Percentiles rank a stretch among this genome's conserved stretches.
Evolutionary conservation across 495 filamentous ascomycete species (phyloP).

Genomic region (Aspergillus cristatus): DNA sequence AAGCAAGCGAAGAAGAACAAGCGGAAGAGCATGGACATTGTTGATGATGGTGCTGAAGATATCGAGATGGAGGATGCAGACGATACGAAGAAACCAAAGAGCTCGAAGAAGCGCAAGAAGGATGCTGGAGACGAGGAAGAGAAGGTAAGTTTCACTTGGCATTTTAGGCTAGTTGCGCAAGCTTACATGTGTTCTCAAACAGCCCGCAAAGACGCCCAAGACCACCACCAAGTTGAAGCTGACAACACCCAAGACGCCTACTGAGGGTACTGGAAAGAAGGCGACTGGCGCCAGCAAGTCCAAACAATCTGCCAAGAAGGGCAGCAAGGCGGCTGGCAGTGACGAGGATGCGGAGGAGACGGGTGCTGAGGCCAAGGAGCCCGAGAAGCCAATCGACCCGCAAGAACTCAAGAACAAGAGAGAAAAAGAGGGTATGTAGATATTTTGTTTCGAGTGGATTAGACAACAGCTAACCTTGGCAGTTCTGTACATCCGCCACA

Average conservation of each 20-base stretch:
- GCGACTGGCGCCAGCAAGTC: slow-evolving; percentile 49
- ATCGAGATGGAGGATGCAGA: slow-evolving; percentile 67
- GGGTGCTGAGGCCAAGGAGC: slow-evolving; percentile 35
- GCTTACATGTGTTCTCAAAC: neutral
- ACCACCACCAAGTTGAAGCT: slow-evolving; percentile 45
- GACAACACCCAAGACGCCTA: slow-evolving; percentile 43
- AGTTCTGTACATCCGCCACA: slow-evolving; percentile 80
- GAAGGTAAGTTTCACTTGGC: slow-evolving; percentile 45
- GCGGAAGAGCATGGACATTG: slow-evolving; percentile 48
- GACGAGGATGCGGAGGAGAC: slow-evolving; percentile 37
- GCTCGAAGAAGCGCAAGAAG: slow-evolving; percentile 61
- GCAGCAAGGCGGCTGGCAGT: slow-evolving; percentile 28
- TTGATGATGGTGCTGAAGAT: slow-evolving; percentile 53
- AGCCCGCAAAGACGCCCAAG: slow-evolving; percentile 53
- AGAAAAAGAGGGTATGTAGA: slow-evolving; percentile 52
- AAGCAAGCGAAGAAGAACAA: slow-evolving; percentile 52
- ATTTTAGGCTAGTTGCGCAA: too few relatives aligned
- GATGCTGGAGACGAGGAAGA: slow-evolving; percentile 50
- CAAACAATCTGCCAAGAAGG: slow-evolving; percentile 42
- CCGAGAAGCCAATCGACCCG: slow-evolving; percentile 45
- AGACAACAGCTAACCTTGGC: slow-evolving; percentile 5
- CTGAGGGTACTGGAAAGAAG: slow-evolving; percentile 36
- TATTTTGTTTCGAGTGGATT: neutral
- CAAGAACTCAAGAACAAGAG: slow-evolving; percentile 56
- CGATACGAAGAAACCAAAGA: slow-evolving; percentile 44